These are phyloP conservation scores for Auricularia heimuer DNA, from an alignment of 768 basidiomycete genomes.

Conservation along the genomic window DNA sequence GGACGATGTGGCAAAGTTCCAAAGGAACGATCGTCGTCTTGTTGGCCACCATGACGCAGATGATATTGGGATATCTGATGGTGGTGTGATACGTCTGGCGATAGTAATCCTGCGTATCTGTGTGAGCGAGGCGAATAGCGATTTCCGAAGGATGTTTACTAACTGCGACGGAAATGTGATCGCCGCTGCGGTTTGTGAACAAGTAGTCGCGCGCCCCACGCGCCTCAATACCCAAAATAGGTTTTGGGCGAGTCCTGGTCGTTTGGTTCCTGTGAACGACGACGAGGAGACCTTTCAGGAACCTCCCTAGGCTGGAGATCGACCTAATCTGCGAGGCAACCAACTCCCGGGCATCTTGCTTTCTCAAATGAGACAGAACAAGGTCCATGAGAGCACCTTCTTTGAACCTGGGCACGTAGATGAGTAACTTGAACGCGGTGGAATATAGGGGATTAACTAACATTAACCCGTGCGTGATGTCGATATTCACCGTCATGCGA, in stretches of 20 bases:
- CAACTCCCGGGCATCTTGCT: conserved; percentile 12
- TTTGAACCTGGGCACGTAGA: conserved; percentile 31
- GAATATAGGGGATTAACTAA: conserved; percentile 4
- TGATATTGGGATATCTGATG: conserved; percentile 49
- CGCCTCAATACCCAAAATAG: conserved; percentile 48
- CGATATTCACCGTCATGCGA: conserved; percentile 60
- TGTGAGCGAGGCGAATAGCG: background rate
- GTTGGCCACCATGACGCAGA: conserved; percentile 55
- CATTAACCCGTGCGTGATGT: conserved; percentile 69
- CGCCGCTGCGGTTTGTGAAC: conserved; percentile 52
- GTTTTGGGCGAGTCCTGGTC: conserved; percentile 19
- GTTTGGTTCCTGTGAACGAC: conserved; percentile 20
- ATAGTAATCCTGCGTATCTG: conserved; percentile 39
- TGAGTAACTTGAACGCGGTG: background rate
- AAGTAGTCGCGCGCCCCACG: conserved; percentile 42
- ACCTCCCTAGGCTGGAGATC: conserved; percentile 43
- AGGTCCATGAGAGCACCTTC: conserved; percentile 48
- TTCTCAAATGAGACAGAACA: conserved; percentile 43
- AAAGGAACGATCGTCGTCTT: conserved; percentile 34
- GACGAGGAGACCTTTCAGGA: conserved; percentile 44
- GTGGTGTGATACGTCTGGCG: conserved; percentile 38
- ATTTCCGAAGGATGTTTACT: background rate
- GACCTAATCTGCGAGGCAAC: background rate
- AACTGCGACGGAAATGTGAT: conserved; percentile 13
- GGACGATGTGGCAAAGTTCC: conserved; percentile 51